Conservation (phyloP, 768 basidiomycete species). For the Lentinus tigrinus region DNA sequence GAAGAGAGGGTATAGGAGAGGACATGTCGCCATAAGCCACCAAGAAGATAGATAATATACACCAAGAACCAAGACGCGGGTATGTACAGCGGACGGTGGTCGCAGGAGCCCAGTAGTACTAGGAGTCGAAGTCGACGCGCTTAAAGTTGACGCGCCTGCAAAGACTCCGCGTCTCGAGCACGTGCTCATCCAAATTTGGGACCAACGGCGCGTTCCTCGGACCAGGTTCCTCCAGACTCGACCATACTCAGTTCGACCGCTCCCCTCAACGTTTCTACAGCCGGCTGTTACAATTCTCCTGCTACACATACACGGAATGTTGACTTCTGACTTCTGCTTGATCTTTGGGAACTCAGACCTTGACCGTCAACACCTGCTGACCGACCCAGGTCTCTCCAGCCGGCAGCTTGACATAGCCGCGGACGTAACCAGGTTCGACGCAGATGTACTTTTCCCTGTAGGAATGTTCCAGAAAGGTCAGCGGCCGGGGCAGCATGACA, state of each 20-base stretch:
- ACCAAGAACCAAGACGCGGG: background rate
- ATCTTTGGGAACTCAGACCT: constrained; percentile 1
- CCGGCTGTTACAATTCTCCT: background rate
- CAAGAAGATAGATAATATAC: background rate
- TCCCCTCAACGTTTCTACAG: background rate
- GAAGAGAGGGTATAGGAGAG: constrained; percentile 25
- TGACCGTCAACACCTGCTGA: constrained; percentile 60
- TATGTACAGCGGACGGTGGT: constrained; percentile 9
- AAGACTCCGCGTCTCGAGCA: constrained; percentile 12
- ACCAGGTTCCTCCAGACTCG: background rate
- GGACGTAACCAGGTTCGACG: constrained; percentile 86
- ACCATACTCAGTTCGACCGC: background rate
- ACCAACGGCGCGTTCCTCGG: background rate
- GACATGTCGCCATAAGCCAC: constrained; percentile 13
- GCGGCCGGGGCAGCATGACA: background rate
- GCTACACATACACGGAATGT: constrained; percentile 4
- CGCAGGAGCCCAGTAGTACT: constrained; percentile 1
- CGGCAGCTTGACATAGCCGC: constrained; percentile 63
- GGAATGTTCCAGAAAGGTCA: background rate
- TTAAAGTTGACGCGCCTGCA: background rate
- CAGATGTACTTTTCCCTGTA: constrained; percentile 82
- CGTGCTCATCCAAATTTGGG: background rate
- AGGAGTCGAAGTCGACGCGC: background rate
- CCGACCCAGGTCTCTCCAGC: constrained; percentile 76
- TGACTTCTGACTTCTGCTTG: background rate